Percentiles rank a stretch among this genome's conserved stretches.
These are phyloP conservation scores for Kokia cookei DNA, from an alignment of 441 rosid species.

Conservation along the genomic window DNA sequence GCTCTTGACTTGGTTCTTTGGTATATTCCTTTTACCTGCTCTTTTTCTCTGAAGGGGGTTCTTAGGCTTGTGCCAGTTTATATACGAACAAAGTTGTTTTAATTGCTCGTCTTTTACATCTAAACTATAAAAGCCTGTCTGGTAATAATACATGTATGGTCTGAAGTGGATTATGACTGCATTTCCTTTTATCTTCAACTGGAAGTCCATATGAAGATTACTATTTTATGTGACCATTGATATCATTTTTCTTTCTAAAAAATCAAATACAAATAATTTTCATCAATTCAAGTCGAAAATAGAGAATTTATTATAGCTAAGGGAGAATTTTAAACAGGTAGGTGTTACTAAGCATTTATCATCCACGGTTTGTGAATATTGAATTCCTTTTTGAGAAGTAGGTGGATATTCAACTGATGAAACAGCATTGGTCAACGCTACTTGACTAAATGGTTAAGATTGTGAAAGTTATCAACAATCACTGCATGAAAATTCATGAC, in stretches of 20 bases:
- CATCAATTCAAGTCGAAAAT: not conserved
- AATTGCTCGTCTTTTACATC: too few species aligned
- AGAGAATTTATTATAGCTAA: not conserved
- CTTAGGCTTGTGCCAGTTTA: not conserved
- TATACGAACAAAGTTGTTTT: not conserved
- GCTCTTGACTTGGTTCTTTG: not conserved
- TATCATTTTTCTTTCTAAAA: not conserved
- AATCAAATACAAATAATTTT: not conserved
- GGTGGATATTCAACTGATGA: not conserved
- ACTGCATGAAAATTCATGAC: not conserved
- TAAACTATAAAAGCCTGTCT: not conserved
- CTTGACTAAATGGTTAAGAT: not conserved
- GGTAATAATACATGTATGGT: not conserved
- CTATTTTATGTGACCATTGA: not conserved
- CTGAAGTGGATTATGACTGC: not conserved
- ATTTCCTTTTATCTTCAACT: not conserved
- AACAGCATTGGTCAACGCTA: not conserved
- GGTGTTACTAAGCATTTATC: not conserved
- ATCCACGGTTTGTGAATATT: not conserved
- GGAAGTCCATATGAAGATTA: not conserved
- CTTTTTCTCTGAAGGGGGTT: not conserved
- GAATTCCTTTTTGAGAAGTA: not conserved
- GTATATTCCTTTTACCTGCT: not conserved
- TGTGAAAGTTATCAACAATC: not conserved
- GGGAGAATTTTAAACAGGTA: not conserved